phyloP scores from a whole-genome alignment of 257 asterid species.

The Thymus quinquecostatus region DNA sequence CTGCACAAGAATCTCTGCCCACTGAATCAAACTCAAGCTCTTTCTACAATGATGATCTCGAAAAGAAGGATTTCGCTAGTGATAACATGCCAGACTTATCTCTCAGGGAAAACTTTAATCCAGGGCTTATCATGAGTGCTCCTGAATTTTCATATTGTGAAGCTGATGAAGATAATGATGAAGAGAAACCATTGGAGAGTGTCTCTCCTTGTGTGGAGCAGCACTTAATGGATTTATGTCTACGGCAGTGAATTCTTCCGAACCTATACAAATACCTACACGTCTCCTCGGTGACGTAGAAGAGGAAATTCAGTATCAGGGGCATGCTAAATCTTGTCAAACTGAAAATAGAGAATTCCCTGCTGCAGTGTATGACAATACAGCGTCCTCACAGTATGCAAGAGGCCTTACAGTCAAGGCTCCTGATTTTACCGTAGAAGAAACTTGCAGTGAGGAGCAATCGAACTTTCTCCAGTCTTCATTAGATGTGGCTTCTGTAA shows the following conservation, averaged over 20 bases:
- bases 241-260: constrained; percentile 35
- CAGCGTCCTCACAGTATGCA: constrained; percentile 45
- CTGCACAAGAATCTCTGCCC: constrained; percentile 68
- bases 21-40: constrained; percentile 67
- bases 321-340: constrained; percentile 30
- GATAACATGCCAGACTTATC: constrained; percentile 37
- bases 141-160: constrained; percentile 75
- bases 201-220: constrained; percentile 46
- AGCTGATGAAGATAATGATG: constrained; percentile 54
- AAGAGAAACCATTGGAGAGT: constrained; percentile 37
- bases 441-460: constrained; percentile 40
- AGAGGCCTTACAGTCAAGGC: constrained; percentile 26
- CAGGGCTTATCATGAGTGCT: constrained; percentile 66
- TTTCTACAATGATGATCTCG: constrained; percentile 48
- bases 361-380: constrained; percentile 35
- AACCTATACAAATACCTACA: constrained; percentile 30
- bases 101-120: constrained; percentile 41
- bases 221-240: constrained; percentile 76
- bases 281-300: constrained; percentile 25
- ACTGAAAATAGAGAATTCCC: constrained; percentile 33
- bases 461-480: constrained; percentile 33
- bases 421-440: constrained; percentile 20
- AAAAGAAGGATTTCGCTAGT: constrained; percentile 46
- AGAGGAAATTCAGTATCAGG: constrained; percentile 27
- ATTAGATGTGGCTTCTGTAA: constrained; percentile 32